Percentiles rank a stretch among this genome's conserved stretches.
Conservation (phyloP, 75 land plant species). For the Adiantum capillusveneris region DNA sequence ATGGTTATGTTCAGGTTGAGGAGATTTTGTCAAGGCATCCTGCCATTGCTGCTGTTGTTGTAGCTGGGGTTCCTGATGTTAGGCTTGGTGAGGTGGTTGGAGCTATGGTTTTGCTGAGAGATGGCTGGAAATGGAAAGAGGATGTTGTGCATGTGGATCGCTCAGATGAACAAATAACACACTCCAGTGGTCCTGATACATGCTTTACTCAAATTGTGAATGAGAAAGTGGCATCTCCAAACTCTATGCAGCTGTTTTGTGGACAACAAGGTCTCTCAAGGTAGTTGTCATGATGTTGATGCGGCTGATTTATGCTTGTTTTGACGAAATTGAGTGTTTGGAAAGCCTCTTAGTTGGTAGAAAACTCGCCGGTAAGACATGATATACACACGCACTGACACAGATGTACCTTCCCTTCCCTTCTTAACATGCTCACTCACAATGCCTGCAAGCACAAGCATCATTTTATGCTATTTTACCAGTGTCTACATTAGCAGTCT, state of each 20-base stretch:
- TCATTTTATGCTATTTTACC: no score
- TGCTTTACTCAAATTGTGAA: neutral
- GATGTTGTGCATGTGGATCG: neutral
- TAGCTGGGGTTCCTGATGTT: constrained; percentile 57
- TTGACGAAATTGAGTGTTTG: no score
- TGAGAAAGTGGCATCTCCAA: constrained; percentile 19
- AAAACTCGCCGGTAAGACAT: no score
- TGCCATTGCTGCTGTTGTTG: constrained; percentile 27
- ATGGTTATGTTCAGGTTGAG: constrained; percentile 47
- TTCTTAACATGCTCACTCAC: no score
- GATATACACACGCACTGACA: no score
- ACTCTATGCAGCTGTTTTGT: constrained; percentile 37
- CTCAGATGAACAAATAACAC: neutral
- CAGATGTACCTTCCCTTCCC: no score
- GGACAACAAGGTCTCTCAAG: constrained; percentile 46
- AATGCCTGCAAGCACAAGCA: no score
- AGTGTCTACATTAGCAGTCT: no score
- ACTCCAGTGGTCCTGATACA: neutral
- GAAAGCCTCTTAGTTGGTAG: no score
- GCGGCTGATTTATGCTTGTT: no score
- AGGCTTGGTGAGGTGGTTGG: constrained; percentile 53
- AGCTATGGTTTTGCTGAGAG: constrained; percentile 48
- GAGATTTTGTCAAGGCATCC: constrained; percentile 44
- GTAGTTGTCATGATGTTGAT: constrained; percentile 14
- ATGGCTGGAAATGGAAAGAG: constrained; percentile 64